phyloP scores from a whole-genome alignment of 2,329 filamentous ascomycete species.

The Balansia obtecta region DNA sequence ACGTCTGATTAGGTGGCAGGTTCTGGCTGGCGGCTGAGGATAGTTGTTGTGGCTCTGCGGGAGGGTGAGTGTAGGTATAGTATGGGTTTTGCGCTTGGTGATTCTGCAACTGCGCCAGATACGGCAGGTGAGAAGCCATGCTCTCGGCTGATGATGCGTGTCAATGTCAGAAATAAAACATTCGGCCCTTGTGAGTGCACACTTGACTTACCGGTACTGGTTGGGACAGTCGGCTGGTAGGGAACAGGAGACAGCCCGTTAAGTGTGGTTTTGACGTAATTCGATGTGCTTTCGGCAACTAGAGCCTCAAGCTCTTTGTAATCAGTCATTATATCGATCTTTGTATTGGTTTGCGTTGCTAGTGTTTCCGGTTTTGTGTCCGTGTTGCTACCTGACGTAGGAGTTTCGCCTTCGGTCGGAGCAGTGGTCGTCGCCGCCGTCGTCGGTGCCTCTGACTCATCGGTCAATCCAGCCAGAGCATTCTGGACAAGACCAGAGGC shows the following conservation, averaged over 20 bases:
- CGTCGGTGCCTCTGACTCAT: conserved; percentile 11
- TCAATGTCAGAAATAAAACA: not conserved
- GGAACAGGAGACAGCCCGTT: conserved; percentile 29
- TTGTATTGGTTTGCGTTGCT: conserved; percentile 16
- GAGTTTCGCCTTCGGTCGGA: conserved; percentile 12
- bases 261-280: conserved; percentile 32
- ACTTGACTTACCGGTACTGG: conserved; percentile 22
- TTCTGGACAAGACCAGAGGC: conserved; percentile 28
- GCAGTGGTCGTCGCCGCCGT: conserved; percentile 5
- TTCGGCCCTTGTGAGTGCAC: not conserved
- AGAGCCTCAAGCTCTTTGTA: conserved; percentile 31
- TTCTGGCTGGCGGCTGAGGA: conserved; percentile 21
- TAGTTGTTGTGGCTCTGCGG: conserved; percentile 22
- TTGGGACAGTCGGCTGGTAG: conserved; percentile 29
- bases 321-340: conserved; percentile 23
- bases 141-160: conserved; percentile 15
- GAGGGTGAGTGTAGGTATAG: conserved; percentile 21
- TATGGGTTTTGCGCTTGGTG: conserved; percentile 24
- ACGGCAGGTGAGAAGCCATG: conserved; percentile 23
- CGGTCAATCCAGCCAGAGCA: conserved; percentile 24
- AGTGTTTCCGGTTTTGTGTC: conserved; percentile 13
- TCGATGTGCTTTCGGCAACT: conserved; percentile 31
- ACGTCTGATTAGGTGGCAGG: conserved; percentile 44
- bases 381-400: conserved; percentile 14
- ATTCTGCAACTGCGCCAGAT: conserved; percentile 26